Evolutionary conservation across 306 rosid genomes (phyloP).

Genomic region (Malus sieversii): DNA sequence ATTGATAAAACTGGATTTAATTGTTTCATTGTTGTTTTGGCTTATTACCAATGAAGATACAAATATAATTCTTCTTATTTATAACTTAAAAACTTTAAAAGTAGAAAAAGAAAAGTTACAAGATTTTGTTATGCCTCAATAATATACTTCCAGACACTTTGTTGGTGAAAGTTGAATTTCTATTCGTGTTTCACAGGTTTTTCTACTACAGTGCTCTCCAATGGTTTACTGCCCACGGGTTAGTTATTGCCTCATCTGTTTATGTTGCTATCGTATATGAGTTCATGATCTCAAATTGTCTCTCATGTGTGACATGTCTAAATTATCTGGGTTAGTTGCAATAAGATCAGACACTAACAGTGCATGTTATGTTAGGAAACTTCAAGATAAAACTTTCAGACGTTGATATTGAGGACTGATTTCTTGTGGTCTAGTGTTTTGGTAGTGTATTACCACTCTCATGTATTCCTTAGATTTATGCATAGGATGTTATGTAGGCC

Average conservation of each 20-base stretch:
- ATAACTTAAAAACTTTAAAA: neutral
- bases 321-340: neutral
- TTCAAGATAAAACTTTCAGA: neutral
- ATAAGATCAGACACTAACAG: neutral
- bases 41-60: neutral
- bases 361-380: neutral
- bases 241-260: constrained; percentile 25
- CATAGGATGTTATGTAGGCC: neutral
- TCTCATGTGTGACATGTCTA: neutral
- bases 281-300: neutral
- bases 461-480: neutral
- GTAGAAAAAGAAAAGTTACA: neutral
- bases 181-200: constrained; percentile 47
- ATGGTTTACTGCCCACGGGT: constrained; percentile 90
- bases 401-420: neutral
- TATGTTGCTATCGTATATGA: neutral
- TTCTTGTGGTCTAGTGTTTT: neutral
- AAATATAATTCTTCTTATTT: neutral
- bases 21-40: neutral
- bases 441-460: neutral
- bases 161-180: neutral
- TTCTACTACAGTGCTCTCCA: constrained; percentile 77
- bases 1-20: neutral
- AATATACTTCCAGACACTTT: neutral
- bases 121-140: neutral